Percentiles rank a stretch among this genome's conserved stretches.
Evolutionary conservation across 2,329 filamentous ascomycete genomes (phyloP).

Genomic region (Botrytis sinoallii): DNA sequence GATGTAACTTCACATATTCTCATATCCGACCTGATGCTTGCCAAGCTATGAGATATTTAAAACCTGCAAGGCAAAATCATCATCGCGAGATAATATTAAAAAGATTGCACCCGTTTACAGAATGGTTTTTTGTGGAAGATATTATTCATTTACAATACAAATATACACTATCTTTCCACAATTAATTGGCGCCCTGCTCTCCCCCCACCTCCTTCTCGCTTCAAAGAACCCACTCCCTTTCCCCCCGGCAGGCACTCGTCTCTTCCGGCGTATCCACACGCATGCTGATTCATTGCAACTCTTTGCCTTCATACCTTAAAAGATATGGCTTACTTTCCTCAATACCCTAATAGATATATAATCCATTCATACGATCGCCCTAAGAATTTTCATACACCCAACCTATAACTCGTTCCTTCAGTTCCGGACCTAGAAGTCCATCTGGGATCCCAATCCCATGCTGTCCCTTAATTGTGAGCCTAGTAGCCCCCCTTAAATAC

Average conservation of each 20-base stretch:
- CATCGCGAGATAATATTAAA: neutral
- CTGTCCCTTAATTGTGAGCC: neutral
- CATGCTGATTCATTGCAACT: conserved; percentile 14
- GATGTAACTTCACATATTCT: neutral
- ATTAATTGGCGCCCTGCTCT: neutral
- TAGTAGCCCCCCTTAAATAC: conserved; percentile 8
- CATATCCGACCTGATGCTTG: neutral
- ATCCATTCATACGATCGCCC: neutral
- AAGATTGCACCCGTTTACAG: neutral
- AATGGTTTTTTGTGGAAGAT: neutral
- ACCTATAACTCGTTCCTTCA: neutral
- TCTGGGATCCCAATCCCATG: neutral
- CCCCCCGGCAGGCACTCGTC: neutral
- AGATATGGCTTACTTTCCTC: neutral
- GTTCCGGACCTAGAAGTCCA: neutral
- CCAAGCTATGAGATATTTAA: neutral
- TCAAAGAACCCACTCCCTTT: neutral
- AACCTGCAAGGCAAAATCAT: neutral
- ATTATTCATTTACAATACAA: conserved; percentile 2
- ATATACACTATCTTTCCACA: conserved; percentile 2
- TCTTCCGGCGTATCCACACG: conserved; percentile 13
- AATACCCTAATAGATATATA: conserved; percentile 11
- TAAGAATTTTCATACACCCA: neutral
- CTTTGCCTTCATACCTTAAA: neutral
- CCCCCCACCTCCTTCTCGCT: neutral